Base-by-base conservation (phyloP, 1,284 basidiomycete species). In the Tilletia caries region DNA sequence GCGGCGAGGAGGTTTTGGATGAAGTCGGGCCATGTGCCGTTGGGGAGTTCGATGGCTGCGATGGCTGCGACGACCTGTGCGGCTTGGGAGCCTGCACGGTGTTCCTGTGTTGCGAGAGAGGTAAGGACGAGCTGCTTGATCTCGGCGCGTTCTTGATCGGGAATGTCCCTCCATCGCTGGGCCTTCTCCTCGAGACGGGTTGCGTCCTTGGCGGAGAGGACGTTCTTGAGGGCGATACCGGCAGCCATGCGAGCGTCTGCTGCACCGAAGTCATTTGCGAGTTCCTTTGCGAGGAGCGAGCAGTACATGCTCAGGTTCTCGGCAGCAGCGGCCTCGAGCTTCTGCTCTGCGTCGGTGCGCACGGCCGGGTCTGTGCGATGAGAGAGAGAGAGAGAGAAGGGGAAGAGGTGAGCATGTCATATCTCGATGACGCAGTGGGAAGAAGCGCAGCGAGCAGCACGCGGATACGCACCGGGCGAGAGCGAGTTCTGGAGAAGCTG, bases 171-270 rank as follows among this genome's bases (percentile, higher is more conserved):
- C 95, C 95, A 99, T 65, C 81, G 71, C 67, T 75, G 71, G 15
- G 79, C 76, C 64, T 77, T 80, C 65, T 81, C 79, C 65, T 76
- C 76, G 32, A 75, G 71, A 15, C 93, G 89, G 68, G 88, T 85
- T 25, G 86, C 83, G 74, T 98, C 95, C 80, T 93, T 88, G 72
- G 95, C 93, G 52, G 90, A 89, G 70, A 99, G 86, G 71, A 93
- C 89, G 84, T 99, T 99, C 89, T 98, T 99, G 85, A 99, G 87
- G 23, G 95, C 95, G 66, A 99, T 88, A 84, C 93, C 95, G 29
- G 96, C 94, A 20, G 95, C 94, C 81, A 93, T 95, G 76, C 95
- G 88, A 67, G 96, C 89, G 84, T 93, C 90, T 46, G 90, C 65
- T 23, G 71, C 69, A 8, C 76, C 71, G 2, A 68, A 50, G 66